Base-by-base conservation (phyloP, 306 rosid species). In the Crataegus laevigata region DNA sequence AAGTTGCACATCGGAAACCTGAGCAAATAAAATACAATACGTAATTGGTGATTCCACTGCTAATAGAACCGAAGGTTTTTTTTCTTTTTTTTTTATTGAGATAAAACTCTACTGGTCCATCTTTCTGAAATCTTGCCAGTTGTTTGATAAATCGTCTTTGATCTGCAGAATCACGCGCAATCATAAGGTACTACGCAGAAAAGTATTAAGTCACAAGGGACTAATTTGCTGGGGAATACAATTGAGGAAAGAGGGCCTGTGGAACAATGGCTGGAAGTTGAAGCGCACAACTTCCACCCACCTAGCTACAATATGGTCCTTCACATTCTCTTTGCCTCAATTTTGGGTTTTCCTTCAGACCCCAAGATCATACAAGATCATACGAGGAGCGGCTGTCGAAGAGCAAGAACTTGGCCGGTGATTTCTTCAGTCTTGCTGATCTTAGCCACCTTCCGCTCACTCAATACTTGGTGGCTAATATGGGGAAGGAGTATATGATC, bases 391-490 rank as follows among this genome's bases (percentile, higher is more conserved):
- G 88, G 82, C 74, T 85, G 0, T 89, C 91, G 4, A 71, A 82
- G 66, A 80, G 30, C 34, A 82, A 93, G 85, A 89, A 87, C 79
- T 76, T 93, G 38, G 93, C 88, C 21, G 96, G 93, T 2, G 90
- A 89, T 11, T 86, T 80, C 61, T 90, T 78, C 57, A 93, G 87
- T 75, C 74, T 93, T 15, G 91, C 94, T 4, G 96, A 90, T 71
- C 93, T 90, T 6, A 87, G 85, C 52, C 93, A 93, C 71, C 57
- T 89, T 14, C 59, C 93, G 6, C 81, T 68, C 80, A 86, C 92
- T 36, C 80, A 83, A 43, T 91, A 89, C 65, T 80, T 93, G 73
- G 78, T 85, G 68, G 80, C 81, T 18, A 25, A 78, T 13, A 11
- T 69, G 76, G 79, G 66, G 12, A 89, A 79, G 47, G 84, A 28